Evolutionary conservation across 2,329 filamentous ascomycete species (phyloP).

Genomic region (Sarocladium kiliense): DNA sequence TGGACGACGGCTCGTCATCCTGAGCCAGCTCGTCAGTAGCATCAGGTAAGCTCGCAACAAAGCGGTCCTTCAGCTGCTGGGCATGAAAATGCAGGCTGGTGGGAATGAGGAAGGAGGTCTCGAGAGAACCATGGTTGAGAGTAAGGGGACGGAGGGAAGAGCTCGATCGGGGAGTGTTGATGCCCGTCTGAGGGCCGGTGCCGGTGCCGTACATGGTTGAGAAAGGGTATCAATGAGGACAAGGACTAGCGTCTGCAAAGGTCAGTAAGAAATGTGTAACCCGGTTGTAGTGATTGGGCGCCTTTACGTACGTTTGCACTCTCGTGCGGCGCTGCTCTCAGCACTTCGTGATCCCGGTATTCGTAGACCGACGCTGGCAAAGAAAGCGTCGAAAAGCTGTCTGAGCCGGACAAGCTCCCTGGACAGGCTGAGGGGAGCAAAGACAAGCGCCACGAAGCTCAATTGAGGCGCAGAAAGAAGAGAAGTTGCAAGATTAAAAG

Average conservation of each 20-base stretch:
- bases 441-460: conserved; percentile 4
- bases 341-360: neutral
- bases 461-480: conserved; percentile 6
- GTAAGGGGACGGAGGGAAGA: conserved; percentile 88
- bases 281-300: neutral
- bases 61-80: conserved; percentile 87
- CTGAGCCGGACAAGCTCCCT: conserved; percentile 1
- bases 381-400: neutral
- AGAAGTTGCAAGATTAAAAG: conserved; percentile 8
- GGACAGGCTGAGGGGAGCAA: neutral
- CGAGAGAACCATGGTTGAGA: conserved; percentile 88
- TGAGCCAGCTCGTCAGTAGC: conserved; percentile 96
- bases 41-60: conserved; percentile 76
- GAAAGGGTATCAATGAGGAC: conserved; percentile 6
- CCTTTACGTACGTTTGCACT: conserved; percentile 2
- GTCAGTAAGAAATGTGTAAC: neutral
- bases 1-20: conserved; percentile 98
- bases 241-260: neutral
- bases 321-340: neutral
- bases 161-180: conserved; percentile 91
- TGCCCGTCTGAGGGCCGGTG: conserved; percentile 87
- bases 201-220: conserved; percentile 77
- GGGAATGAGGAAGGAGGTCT: conserved; percentile 92
- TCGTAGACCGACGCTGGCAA: neutral
- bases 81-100: conserved; percentile 96